Conservation (phyloP, 2,329 filamentous ascomycete genomes). For the Macrophomina pseudophaseolina region DNA sequence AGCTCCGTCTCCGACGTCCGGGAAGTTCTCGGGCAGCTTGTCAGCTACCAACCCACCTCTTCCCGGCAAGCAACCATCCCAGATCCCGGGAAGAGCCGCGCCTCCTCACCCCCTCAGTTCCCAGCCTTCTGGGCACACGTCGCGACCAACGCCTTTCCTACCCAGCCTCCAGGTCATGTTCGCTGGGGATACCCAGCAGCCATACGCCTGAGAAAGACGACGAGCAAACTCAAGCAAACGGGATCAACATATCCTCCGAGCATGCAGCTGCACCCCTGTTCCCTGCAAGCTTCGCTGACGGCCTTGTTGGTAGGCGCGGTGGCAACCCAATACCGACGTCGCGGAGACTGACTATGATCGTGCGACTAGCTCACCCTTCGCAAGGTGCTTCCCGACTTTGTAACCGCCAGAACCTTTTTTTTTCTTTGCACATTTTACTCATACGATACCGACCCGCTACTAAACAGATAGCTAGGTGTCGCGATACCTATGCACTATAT, state of each 20-base stretch:
- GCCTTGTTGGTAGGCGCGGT: not conserved
- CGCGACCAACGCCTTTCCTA: not conserved
- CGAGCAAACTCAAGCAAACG: not conserved
- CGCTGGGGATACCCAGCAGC: not conserved
- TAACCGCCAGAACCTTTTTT: not conserved
- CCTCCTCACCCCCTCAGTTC: not conserved
- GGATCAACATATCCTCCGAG: not conserved
- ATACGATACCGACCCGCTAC: not conserved
- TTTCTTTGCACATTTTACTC: not conserved
- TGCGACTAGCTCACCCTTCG: not conserved
- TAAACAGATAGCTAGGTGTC: not conserved
- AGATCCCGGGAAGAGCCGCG: constrained; percentile 17
- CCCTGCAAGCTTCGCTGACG: not conserved
- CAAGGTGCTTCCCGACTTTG: not conserved
- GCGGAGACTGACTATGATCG: not conserved
- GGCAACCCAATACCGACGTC: not conserved
- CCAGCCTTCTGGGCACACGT: constrained; percentile 8
- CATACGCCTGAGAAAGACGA: not conserved
- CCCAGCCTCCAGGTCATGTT: not conserved
- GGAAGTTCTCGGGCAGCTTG: not conserved
- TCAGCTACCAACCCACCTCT: not conserved
- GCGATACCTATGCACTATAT: not conserved
- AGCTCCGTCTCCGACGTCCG: not conserved
- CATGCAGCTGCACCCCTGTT: not conserved
- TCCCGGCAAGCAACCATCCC: constrained; percentile 6